Percentiles rank a stretch among this genome's conserved stretches.
phyloP scores from a whole-genome alignment of 2,329 filamentous ascomycete species.

The Aspergillus candidus region DNA sequence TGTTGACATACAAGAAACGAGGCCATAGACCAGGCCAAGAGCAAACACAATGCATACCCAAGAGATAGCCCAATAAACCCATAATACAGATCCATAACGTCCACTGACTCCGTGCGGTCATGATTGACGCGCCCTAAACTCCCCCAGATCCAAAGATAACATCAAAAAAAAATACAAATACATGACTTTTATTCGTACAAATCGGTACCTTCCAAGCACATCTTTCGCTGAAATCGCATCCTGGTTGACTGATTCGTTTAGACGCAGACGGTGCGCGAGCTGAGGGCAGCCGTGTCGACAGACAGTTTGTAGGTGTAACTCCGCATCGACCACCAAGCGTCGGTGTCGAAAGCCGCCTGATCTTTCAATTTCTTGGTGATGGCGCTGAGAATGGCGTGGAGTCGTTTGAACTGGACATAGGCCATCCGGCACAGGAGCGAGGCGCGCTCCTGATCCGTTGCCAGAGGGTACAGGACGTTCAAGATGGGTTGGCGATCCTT shows the following conservation, averaged over 20 bases:
- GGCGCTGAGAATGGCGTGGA: slow-evolving; percentile 1
- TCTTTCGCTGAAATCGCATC: not conserved
- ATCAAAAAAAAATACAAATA: not conserved
- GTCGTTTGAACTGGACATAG: slow-evolving; percentile 3
- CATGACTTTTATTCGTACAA: not conserved
- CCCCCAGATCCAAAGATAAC: not conserved
- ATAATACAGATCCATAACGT: too few relatives aligned
- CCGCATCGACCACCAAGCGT: slow-evolving; percentile 3
- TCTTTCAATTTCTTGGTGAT: not conserved
- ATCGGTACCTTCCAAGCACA: not conserved
- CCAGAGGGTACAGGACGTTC: not conserved
- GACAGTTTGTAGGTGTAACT: slow-evolving; percentile 2
- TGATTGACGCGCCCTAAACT: too few relatives aligned
- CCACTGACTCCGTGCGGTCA: too few relatives aligned
- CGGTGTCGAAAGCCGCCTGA: slow-evolving; percentile 2
- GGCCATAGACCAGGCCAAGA: too few relatives aligned
- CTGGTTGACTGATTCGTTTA: not conserved
- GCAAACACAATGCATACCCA: too few relatives aligned
- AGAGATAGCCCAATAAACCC: too few relatives aligned
- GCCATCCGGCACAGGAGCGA: not conserved
- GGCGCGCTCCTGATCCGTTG: not conserved
- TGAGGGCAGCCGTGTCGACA: not conserved
- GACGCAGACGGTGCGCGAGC: not conserved
- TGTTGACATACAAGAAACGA: too few relatives aligned
- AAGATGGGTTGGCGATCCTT: not conserved